Percentiles rank a stretch among this genome's conserved stretches.
phyloP scores from a whole-genome alignment of 2,329 filamentous ascomycete species.

The Microsporum ferrugineum region DNA sequence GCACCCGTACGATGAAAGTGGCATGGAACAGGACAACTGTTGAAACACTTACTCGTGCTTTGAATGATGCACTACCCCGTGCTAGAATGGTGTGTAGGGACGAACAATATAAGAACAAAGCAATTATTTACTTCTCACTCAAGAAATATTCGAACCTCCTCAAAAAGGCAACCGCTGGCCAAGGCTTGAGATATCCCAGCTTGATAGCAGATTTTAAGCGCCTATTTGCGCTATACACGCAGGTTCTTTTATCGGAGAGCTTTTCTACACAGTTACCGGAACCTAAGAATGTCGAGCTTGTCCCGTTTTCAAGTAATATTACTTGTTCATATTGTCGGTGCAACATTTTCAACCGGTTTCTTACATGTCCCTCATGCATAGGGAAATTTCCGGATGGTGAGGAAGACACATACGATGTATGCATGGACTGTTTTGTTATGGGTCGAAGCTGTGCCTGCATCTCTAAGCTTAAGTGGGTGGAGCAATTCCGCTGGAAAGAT shows the following conservation, averaged over 20 bases:
- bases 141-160: slow-evolving; percentile 59
- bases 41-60: slow-evolving; percentile 75
- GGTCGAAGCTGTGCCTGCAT: slow-evolving; percentile 84
- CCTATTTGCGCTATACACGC: slow-evolving; percentile 65
- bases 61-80: slow-evolving; percentile 78
- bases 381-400: slow-evolving; percentile 55
- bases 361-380: slow-evolving; percentile 81
- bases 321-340: slow-evolving; percentile 92
- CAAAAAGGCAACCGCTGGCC: slow-evolving; percentile 46
- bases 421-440: slow-evolving; percentile 98
- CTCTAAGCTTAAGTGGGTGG: slow-evolving; percentile 76
- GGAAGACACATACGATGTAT: slow-evolving; percentile 84
- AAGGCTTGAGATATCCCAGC: slow-evolving; percentile 49
- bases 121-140: slow-evolving; percentile 80
- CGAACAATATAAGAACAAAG: slow-evolving; percentile 98
- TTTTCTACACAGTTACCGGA: slow-evolving; percentile 54
- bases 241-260: slow-evolving; percentile 73
- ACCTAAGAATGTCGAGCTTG: slow-evolving; percentile 59
- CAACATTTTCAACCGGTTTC: slow-evolving; percentile 94
- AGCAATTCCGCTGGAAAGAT: slow-evolving; percentile 81
- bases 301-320: slow-evolving; percentile 79
- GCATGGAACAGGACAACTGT: slow-evolving; percentile 95
- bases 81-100: slow-evolving; percentile 87
- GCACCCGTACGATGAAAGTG: slow-evolving; percentile 90
- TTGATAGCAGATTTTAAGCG: slow-evolving; percentile 73